Percentiles rank a stretch among this genome's conserved stretches.
phyloP scores from a whole-genome alignment of 495 filamentous ascomycete genomes.

The Schizothecium vesticola region DNA sequence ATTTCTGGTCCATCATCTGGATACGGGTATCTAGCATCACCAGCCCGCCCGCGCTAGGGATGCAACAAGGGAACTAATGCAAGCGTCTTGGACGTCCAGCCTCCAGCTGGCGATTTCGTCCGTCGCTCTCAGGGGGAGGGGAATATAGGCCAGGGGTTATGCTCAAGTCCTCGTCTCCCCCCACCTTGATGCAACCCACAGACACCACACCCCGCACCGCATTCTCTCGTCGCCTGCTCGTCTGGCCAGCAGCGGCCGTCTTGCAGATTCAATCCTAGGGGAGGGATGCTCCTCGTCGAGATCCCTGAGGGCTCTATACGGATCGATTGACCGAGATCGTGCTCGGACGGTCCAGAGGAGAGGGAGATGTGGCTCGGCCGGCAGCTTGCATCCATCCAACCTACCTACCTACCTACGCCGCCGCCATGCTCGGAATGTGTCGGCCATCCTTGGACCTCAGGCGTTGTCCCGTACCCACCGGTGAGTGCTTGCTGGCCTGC shows the following conservation, averaged over 20 bases:
- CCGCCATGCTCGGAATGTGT: not conserved
- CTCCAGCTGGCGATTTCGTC: not conserved
- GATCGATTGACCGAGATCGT: slow-evolving; percentile 15
- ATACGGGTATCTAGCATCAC: slow-evolving; percentile 10
- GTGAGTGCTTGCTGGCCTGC: not conserved
- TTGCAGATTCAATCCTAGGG: not conserved
- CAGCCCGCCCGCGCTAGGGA: slow-evolving; percentile 12
- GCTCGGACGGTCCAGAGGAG: not conserved
- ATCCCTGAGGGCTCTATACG: not conserved
- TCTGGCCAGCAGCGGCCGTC: not conserved
- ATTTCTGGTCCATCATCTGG: not conserved
- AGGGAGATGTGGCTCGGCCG: not conserved
- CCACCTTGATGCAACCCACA: not conserved
- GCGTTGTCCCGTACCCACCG: not conserved
- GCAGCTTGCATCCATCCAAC: not conserved
- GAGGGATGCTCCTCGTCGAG: not conserved
- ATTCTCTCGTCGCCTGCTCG: not conserved
- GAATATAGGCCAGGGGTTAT: not conserved
- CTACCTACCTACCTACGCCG: not conserved
- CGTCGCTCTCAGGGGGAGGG: not conserved
- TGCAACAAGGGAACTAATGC: slow-evolving; percentile 26
- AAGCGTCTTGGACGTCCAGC: slow-evolving; percentile 7
- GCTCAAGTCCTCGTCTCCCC: not conserved
- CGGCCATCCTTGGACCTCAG: not conserved
- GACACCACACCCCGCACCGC: not conserved